A percentile compares a stretch with the other conserved stretches of the same genome.
These are phyloP conservation scores for Leccinum ochraceum DNA, from an alignment of 768 basidiomycete genomes.

Conservation along the genomic window DNA sequence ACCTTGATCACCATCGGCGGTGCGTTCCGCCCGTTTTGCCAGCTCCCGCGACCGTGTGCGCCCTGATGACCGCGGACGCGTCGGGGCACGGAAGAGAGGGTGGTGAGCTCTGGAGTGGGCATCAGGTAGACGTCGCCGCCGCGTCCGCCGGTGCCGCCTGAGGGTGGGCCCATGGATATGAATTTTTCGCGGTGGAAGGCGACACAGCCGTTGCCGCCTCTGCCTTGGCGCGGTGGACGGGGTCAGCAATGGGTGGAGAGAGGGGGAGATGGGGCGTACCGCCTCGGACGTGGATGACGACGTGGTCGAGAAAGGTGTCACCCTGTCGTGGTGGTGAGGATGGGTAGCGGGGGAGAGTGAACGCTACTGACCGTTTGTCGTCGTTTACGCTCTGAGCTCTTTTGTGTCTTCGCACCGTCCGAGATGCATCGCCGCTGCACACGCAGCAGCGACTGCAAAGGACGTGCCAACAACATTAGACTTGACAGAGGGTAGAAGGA, in stretches of 20 bases:
- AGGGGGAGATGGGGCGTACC: slow-evolving; percentile 44
- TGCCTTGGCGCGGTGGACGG: slow-evolving; percentile 47
- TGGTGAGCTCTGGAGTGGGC: slow-evolving; percentile 76
- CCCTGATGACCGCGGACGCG: slow-evolving; percentile 71
- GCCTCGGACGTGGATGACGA: slow-evolving; percentile 74
- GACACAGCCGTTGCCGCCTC: slow-evolving; percentile 88
- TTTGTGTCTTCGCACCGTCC: slow-evolving; percentile 25
- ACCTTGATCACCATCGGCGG: slow-evolving; percentile 64
- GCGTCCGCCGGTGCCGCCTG: slow-evolving; percentile 89
- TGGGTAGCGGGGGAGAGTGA: background rate
- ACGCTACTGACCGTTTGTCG: slow-evolving; percentile 56
- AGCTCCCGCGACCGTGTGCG: slow-evolving; percentile 76
- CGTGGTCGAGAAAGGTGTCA: slow-evolving; percentile 78
- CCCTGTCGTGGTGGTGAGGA: slow-evolving; percentile 46
- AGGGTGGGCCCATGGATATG: slow-evolving; percentile 82
- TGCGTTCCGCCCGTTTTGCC: slow-evolving; percentile 81
- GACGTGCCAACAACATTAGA: background rate
- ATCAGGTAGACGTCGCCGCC: slow-evolving; percentile 87
- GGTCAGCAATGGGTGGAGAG: background rate
- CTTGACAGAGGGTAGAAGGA: background rate
- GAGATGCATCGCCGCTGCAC: background rate
- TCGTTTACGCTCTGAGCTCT: slow-evolving; percentile 76
- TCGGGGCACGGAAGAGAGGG: slow-evolving; percentile 69
- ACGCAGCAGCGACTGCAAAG: background rate
- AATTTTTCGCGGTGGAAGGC: slow-evolving; percentile 93